These are phyloP conservation scores for Cryphonectria radicalis DNA, from an alignment of 2,329 filamentous ascomycete species.

Conservation along the genomic window DNA sequence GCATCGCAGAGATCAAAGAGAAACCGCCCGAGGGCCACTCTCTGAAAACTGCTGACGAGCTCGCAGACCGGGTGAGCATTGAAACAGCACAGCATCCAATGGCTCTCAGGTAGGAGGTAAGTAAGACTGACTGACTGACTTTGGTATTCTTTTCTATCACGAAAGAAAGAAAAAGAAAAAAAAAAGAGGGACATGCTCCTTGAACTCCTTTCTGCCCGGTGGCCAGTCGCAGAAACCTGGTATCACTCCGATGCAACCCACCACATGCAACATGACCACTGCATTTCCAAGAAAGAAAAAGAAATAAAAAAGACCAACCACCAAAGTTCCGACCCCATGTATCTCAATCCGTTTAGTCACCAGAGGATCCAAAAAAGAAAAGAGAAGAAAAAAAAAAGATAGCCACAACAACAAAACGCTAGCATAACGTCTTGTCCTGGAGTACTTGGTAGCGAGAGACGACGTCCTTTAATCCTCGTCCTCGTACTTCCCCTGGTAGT, in stretches of 20 bases:
- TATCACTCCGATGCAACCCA: constrained; percentile 25
- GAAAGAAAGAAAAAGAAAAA: background rate
- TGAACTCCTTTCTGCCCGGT: background rate
- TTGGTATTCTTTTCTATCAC: background rate
- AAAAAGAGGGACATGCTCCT: background rate
- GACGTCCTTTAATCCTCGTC: constrained; percentile 47
- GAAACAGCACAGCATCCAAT: background rate
- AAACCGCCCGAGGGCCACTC: too few species aligned
- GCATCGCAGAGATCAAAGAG: too few species aligned
- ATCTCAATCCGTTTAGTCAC: background rate
- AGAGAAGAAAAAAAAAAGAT: background rate
- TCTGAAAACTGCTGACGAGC: too few species aligned
- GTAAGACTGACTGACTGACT: background rate
- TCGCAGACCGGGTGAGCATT: background rate
- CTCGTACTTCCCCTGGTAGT: constrained; percentile 67
- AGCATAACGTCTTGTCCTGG: background rate
- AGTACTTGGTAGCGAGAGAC: background rate
- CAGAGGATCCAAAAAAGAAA: background rate
- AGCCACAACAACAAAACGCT: background rate
- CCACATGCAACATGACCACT: constrained; percentile 6
- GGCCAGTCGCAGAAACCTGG: constrained; percentile 16
- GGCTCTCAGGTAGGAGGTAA: background rate
- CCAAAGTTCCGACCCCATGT: background rate
- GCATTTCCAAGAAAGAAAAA: constrained; percentile 15
- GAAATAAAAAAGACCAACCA: background rate